A percentile compares a stretch with the other conserved stretches of the same genome.
phyloP scores from a whole-genome alignment of 1,284 basidiomycete genomes.

The Boletellus dicymbophilus region DNA sequence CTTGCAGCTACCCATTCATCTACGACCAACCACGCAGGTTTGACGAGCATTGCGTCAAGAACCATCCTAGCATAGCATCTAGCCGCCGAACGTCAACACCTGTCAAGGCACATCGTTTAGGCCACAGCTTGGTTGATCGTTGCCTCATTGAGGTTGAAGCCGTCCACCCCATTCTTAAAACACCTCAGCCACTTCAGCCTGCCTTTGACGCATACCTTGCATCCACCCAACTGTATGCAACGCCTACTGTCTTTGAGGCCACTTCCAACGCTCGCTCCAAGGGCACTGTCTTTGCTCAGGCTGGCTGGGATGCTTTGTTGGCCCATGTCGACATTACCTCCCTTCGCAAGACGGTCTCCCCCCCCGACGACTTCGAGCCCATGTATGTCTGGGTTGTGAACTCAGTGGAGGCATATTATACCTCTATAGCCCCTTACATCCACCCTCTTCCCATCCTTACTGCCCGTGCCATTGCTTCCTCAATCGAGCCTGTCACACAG shows the following conservation, averaged over 20 bases:
- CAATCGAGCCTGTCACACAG: background rate
- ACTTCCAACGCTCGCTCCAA: background rate
- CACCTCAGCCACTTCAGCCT: no score
- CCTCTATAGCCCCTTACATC: background rate
- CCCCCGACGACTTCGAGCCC: background rate
- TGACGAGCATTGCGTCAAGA: background rate
- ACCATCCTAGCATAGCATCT: no score
- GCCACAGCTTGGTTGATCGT: no score
- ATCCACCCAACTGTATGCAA: background rate
- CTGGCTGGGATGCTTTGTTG: background rate
- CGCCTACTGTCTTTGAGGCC: background rate
- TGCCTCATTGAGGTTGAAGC: no score
- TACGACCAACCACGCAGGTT: background rate
- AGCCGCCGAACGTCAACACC: no score
- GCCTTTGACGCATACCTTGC: background rate
- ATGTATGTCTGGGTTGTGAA: background rate
- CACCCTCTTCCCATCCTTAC: background rate
- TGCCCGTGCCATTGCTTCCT: background rate
- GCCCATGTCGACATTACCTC: background rate
- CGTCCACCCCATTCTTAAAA: no score
- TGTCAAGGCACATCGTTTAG: no score
- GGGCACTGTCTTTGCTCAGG: background rate
- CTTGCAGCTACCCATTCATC: background rate
- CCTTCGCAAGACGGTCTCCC: background rate
- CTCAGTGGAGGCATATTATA: background rate